Conservation (phyloP, 176 grass and related monocot species). For the Tillandsia leiboldiana region DNA sequence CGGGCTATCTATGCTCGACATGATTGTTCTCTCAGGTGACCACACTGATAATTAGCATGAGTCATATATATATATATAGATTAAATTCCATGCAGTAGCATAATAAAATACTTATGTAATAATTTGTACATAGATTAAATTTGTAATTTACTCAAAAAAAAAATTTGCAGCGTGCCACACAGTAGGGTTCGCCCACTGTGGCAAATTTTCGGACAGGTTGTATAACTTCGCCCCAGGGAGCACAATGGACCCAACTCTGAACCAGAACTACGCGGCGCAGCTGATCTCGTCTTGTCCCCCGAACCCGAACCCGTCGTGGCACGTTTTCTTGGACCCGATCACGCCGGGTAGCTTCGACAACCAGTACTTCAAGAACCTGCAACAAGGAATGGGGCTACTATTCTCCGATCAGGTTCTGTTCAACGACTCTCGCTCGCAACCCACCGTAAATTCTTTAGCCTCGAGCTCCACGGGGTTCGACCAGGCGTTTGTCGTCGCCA, state of each 20-base stretch:
- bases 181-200: slow-evolving; percentile 64
- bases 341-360: slow-evolving; percentile 67
- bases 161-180: slow-evolving; percentile 43
- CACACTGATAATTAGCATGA: not conserved
- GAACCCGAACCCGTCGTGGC: slow-evolving; percentile 16
- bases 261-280: slow-evolving; percentile 40
- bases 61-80: not conserved
- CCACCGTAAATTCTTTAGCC: slow-evolving; percentile 37
- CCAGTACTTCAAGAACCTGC: slow-evolving; percentile 74
- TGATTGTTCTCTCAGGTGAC: slow-evolving; percentile 70
- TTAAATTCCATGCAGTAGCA: not conserved
- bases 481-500: slow-evolving; percentile 44
- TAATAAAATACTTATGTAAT: not conserved
- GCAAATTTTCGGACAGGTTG: slow-evolving; percentile 39
- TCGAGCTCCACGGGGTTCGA: slow-evolving; percentile 37
- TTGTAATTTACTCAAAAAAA: not conserved
- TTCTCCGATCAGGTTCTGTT: slow-evolving; percentile 60
- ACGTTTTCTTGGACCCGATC: slow-evolving; percentile 57
- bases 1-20: slow-evolving; percentile 38
- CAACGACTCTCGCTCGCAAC: slow-evolving; percentile 44
- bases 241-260: slow-evolving; percentile 39
- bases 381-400: slow-evolving; percentile 27
- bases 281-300: slow-evolving; percentile 33
- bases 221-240: slow-evolving; percentile 19
- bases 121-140: not conserved